Conservation (phyloP, 202 grass and related monocot genomes). For the Hordeum pubiflorum region DNA sequence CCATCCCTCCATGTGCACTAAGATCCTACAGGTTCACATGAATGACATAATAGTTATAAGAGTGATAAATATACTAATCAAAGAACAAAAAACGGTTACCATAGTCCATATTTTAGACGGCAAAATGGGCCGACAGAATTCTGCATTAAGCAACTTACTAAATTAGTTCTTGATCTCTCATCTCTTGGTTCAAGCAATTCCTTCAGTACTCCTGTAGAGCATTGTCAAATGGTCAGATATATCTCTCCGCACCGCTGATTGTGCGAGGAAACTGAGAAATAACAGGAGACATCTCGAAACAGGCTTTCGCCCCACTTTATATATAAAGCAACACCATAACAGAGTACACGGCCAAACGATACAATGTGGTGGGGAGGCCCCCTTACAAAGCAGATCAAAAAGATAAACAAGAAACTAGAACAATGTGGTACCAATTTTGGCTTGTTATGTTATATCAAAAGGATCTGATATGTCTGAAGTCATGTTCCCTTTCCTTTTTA, state of each 20-base stretch:
- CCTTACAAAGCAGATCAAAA: no score
- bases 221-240: conserved; percentile 2
- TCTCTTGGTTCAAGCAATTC: conserved; percentile 32
- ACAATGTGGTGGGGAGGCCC: no score
- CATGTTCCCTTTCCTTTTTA: not conserved
- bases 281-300: not conserved
- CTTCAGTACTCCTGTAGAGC: conserved; percentile 59
- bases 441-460: not conserved
- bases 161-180: conserved; percentile 7
- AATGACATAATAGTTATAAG: conserved; percentile 3
- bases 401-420: no score
- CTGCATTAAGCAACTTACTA: conserved; percentile 32
- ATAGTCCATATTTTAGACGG: not conserved
- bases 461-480: not conserved
- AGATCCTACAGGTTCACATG: conserved; percentile 37
- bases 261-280: not conserved
- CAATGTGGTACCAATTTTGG: not conserved
- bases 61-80: not conserved
- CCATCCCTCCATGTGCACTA: conserved; percentile 29
- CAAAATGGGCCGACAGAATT: conserved; percentile 12
- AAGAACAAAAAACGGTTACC: not conserved
- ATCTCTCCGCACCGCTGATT: not conserved
- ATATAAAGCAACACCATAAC: no score
- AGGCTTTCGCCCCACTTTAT: no score
- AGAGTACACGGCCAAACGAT: no score